Conservation (phyloP, 176 grass and related monocot genomes). For the Carex parvula region DNA sequence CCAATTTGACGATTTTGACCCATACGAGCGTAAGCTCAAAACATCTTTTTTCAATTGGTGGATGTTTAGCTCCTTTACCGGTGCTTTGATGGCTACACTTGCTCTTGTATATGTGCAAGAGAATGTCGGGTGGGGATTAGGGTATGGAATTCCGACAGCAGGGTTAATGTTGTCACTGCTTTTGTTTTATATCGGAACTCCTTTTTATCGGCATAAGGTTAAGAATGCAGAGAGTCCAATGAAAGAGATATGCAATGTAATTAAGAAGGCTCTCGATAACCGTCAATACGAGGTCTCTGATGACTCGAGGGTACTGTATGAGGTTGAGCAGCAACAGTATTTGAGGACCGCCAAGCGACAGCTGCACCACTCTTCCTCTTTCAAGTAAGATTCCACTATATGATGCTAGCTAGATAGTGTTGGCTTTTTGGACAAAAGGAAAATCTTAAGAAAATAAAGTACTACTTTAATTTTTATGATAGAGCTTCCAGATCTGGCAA, state of each 20-base stretch:
- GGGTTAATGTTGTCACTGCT: constrained; percentile 38
- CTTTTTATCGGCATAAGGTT: constrained; percentile 50
- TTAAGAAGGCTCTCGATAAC: constrained; percentile 35
- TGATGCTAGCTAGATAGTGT: neutral
- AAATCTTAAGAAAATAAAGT: neutral
- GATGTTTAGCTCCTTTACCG: constrained; percentile 34
- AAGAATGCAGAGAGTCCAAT: constrained; percentile 40
- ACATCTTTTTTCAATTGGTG: constrained; percentile 43
- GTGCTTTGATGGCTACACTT: constrained; percentile 27
- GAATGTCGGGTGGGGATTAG: constrained; percentile 48
- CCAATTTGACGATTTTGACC: constrained; percentile 51
- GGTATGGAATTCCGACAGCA: constrained; percentile 44
- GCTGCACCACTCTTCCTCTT: constrained; percentile 31
- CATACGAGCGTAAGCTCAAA: constrained; percentile 21
- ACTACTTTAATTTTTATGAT: neutral
- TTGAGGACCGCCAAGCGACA: constrained; percentile 30
- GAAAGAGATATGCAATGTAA: constrained; percentile 42
- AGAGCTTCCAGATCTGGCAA: neutral
- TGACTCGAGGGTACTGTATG: constrained; percentile 41
- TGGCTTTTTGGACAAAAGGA: neutral
- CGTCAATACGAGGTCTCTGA: constrained; percentile 11
- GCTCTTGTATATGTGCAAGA: constrained; percentile 44
- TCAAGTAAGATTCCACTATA: constrained; percentile 21
- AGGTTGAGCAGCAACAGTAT: constrained; percentile 44
- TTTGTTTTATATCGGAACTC: constrained; percentile 46